Percentiles rank a stretch among this genome's conserved stretches.
phyloP scores from a whole-genome alignment of 345 rosid species.

The Brassica cretica region DNA sequence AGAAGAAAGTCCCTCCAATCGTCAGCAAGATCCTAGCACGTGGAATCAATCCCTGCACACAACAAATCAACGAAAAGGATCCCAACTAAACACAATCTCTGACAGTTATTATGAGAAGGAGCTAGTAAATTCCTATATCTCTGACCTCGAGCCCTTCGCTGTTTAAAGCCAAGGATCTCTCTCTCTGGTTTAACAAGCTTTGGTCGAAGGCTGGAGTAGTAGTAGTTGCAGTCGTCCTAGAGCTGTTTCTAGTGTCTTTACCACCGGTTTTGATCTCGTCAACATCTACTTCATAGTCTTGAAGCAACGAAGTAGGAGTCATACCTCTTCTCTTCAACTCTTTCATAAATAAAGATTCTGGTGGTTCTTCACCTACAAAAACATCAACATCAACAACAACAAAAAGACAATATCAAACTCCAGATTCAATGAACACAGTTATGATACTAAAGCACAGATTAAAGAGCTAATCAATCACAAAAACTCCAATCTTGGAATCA shows the following conservation, averaged over 20 bases:
- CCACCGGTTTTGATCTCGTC: constrained; percentile 54
- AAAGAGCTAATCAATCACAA: background rate
- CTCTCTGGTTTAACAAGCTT: constrained; percentile 75
- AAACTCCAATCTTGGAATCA: background rate
- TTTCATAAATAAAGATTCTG: constrained; percentile 94
- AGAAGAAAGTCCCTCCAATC: constrained; percentile 89
- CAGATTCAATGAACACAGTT: background rate
- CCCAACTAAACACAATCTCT: background rate
- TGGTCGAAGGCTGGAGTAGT: constrained; percentile 62
- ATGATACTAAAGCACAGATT: no score
- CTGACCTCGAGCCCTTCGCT: constrained; percentile 98
- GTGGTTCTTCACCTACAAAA: constrained; percentile 79
- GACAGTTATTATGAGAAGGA: background rate
- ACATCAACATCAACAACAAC: constrained; percentile 4
- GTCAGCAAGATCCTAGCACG: constrained; percentile 81
- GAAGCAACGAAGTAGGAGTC: constrained; percentile 84
- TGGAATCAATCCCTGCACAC: constrained; percentile 89
- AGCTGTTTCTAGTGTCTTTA: constrained; percentile 52
- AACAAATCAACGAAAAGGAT: background rate
- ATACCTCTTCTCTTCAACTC: constrained; percentile 93
- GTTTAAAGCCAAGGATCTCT: constrained; percentile 77
- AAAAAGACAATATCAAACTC: background rate
- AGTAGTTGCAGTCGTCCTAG: constrained; percentile 66
- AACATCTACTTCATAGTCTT: constrained; percentile 59
- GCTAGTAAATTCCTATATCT: background rate